A percentile compares a stretch with the other conserved stretches of the same genome.
Conservation (phyloP, 257 asterid species). For the Coffea canephora region DNA sequence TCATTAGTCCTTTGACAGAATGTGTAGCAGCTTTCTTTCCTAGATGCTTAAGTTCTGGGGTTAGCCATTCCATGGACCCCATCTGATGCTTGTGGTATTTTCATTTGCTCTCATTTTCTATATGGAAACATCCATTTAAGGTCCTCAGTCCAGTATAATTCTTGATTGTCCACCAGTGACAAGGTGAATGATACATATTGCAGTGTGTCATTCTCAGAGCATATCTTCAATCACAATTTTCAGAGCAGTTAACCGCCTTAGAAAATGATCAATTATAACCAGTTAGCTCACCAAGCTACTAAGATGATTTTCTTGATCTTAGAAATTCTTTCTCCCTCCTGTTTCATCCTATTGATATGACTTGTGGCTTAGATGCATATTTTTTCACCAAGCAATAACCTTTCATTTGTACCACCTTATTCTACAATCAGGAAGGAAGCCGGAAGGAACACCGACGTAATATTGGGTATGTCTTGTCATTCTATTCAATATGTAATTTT, state of each 20-base stretch:
- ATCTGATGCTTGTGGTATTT: slow-evolving; percentile 4
- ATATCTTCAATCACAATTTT: not conserved
- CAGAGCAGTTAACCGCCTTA: not conserved
- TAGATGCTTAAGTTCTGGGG: not conserved
- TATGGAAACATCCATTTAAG: not conserved
- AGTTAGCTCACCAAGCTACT: not conserved
- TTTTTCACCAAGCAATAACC: not conserved
- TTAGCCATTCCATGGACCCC: not conserved
- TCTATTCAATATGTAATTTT: not conserved
- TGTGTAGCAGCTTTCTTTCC: not conserved
- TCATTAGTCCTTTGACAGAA: not conserved
- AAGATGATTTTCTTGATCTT: not conserved
- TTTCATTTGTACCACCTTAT: not conserved
- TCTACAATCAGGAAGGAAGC: slow-evolving; percentile 47
- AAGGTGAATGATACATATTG: not conserved
- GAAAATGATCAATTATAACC: no score
- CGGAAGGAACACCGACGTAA: slow-evolving; percentile 41
- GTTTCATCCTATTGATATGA: slow-evolving; percentile 1
- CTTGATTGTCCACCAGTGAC: not conserved
- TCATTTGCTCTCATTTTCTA: not conserved
- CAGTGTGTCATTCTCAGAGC: not conserved
- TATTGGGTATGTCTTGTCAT: slow-evolving; percentile 51
- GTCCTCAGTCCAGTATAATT: not conserved
- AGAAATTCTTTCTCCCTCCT: not conserved
- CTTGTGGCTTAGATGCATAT: not conserved